phyloP scores from a whole-genome alignment of 164 flowering plant genomes.

The Dillenia suffruticosa region DNA sequence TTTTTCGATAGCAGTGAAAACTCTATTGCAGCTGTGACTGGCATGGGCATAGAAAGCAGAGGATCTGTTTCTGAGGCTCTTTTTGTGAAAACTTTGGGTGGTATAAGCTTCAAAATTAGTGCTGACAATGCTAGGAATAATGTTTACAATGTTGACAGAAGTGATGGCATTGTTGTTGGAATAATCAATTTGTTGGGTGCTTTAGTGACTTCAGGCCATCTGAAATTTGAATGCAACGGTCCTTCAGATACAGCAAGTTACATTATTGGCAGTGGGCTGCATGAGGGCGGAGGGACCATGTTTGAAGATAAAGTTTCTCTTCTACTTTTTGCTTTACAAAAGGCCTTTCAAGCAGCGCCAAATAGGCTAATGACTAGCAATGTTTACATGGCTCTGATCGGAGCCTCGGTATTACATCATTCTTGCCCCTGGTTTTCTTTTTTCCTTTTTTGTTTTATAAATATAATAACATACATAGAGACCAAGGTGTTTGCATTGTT shows the following conservation, averaged over 20 bases:
- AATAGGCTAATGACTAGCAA: conserved; percentile 82
- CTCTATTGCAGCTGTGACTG: conserved; percentile 17
- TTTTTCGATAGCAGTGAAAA: conserved; percentile 15
- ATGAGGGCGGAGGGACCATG: conserved; percentile 67
- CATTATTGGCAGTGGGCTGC: conserved; percentile 47
- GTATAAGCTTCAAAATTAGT: conserved; percentile 81
- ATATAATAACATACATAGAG: no score
- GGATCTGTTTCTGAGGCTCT: conserved; percentile 56
- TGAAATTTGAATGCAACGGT: conserved; percentile 51
- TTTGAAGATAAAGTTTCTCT: conserved; percentile 90
- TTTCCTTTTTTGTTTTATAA: not conserved
- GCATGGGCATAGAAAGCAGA: conserved; percentile 43
- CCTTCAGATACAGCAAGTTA: conserved; percentile 46
- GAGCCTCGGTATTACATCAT: conserved; percentile 71
- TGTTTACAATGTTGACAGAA: conserved; percentile 79
- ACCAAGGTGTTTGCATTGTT: no score
- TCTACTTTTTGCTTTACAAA: conserved; percentile 81
- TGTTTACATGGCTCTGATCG: conserved; percentile 73
- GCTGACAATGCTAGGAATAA: conserved; percentile 95
- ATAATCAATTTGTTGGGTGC: conserved; percentile 80
- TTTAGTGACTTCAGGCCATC: conserved; percentile 63
- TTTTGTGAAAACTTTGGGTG: conserved; percentile 72
- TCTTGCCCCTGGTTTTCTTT: conserved; percentile 1
- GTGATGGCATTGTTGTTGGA: conserved; percentile 83
- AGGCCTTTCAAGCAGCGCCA: conserved; percentile 96